phyloP scores from a whole-genome alignment of 1,139 yeast species.

The Candida pseudocylindracea region DNA sequence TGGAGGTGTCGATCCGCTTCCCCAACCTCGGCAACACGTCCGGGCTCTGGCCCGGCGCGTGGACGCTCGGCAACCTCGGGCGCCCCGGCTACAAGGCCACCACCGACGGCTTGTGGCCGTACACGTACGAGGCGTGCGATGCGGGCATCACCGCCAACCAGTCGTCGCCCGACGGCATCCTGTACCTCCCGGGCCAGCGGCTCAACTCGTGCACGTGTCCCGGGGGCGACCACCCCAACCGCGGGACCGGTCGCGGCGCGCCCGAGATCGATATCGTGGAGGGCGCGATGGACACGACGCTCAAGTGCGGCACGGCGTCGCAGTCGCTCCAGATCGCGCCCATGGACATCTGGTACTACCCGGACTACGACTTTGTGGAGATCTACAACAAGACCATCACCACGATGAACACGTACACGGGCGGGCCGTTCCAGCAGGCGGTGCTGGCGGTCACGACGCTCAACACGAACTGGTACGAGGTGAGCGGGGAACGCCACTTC shows the following conservation, averaged over 20 bases:
- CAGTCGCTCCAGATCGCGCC: conserved; percentile 11
- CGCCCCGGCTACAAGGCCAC: conserved; percentile 10
- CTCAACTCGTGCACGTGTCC: conserved; percentile 8
- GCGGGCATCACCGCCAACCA: conserved; percentile 13
- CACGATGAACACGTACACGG: conserved; percentile 10
- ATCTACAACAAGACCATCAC: conserved; percentile 7
- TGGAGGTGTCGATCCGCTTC: conserved; percentile 8
- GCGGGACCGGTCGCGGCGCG: conserved; percentile 10
- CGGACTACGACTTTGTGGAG: conserved; percentile 9
- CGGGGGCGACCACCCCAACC: conserved; percentile 10
- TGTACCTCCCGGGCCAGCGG: conserved; percentile 11
- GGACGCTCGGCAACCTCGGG: conserved; percentile 12
- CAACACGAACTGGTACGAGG: conserved; percentile 9
- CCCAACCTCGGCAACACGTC: conserved; percentile 10
- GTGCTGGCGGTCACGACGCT: conserved; percentile 9
- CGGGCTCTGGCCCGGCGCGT: conserved; percentile 12
- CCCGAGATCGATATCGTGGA: conserved; percentile 12
- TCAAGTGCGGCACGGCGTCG: conserved; percentile 8
- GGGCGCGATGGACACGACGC: conserved; percentile 6
- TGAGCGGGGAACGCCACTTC: conserved; percentile 6
- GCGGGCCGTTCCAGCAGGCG: conserved; percentile 12
- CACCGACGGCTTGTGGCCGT: conserved; percentile 12
- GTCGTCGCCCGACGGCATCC: conserved; percentile 11
- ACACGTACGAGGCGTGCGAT: conserved; percentile 11
- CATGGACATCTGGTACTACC: conserved; percentile 10